These are phyloP conservation scores for Diaporthe vexans DNA, from an alignment of 2,329 filamentous ascomycete species.

Conservation along the genomic window DNA sequence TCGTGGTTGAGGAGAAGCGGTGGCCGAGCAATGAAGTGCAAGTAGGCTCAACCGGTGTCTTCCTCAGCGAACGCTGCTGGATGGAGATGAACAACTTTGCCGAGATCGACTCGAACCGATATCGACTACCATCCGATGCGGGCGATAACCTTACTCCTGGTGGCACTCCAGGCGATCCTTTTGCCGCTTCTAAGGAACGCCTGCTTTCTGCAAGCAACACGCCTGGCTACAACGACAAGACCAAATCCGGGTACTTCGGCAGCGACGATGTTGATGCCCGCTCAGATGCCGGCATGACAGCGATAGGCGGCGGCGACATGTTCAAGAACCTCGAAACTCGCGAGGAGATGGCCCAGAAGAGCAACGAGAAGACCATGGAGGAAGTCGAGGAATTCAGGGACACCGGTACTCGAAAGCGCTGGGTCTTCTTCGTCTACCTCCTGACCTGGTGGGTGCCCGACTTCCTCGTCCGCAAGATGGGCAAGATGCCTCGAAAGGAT, in stretches of 20 bases:
- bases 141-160: conserved; percentile 71
- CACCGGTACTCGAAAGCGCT: conserved; percentile 87
- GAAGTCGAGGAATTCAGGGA: conserved; percentile 89
- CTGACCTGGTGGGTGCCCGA: conserved; percentile 93
- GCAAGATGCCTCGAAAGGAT: conserved; percentile 92
- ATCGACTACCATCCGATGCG: conserved; percentile 69
- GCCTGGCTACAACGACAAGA: conserved; percentile 80
- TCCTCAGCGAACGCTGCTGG: conserved; percentile 97
- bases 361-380: conserved; percentile 89
- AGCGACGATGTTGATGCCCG: conserved; percentile 83
- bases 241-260: conserved; percentile 84
- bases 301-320: conserved; percentile 94
- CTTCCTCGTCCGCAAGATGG: conserved; percentile 80
- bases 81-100: conserved; percentile 85
- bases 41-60: conserved; percentile 92
- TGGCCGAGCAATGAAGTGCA: conserved; percentile 95
- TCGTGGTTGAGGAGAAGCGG: conserved; percentile 90
- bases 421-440: conserved; percentile 86
- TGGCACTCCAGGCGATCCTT: conserved; percentile 66
- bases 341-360: conserved; percentile 94
- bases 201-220: conserved; percentile 66
- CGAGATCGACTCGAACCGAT: conserved; percentile 70
- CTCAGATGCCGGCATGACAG: conserved; percentile 93
- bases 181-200: conserved; percentile 74
- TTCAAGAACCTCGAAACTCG: conserved; percentile 96